A percentile compares a stretch with the other conserved stretches of the same genome.
These are phyloP conservation scores for Schwanniomyces etchellsii DNA, from an alignment of 1,139 yeast species.

Conservation along the genomic window DNA sequence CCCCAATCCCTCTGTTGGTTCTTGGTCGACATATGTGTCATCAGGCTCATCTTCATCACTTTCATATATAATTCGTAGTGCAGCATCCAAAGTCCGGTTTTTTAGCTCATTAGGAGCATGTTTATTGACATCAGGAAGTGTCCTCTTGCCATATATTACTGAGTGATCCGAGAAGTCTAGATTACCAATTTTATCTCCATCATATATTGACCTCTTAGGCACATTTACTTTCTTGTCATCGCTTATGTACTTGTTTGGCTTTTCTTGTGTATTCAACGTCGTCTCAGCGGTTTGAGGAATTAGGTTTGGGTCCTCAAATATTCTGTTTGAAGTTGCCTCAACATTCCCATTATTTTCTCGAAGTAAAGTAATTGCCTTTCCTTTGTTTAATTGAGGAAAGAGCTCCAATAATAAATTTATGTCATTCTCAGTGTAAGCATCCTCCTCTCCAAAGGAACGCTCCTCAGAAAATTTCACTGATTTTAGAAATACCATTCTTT, in stretches of 20 bases:
- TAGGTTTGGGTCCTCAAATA: constrained; percentile 57
- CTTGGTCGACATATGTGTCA: constrained; percentile 79
- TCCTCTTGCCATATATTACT: constrained; percentile 20
- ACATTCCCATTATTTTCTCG: constrained; percentile 44
- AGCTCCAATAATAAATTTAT: constrained; percentile 45
- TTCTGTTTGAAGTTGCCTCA: constrained; percentile 51
- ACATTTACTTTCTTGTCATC: constrained; percentile 3
- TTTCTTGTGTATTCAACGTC: constrained; percentile 8
- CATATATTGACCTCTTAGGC: constrained; percentile 16
- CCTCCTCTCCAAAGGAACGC: constrained; percentile 6
- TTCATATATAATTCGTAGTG: constrained; percentile 60
- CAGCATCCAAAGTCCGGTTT: constrained; percentile 56
- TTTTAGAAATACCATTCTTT: constrained; percentile 38
- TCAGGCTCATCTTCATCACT: constrained; percentile 79
- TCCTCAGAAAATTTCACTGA: constrained; percentile 9
- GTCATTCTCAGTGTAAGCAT: constrained; percentile 23
- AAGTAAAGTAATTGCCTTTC: constrained; percentile 44
- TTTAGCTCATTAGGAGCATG: constrained; percentile 19
- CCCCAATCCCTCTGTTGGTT: constrained; percentile 34
- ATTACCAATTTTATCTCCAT: constrained; percentile 22
- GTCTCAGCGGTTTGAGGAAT: constrained; percentile 17
- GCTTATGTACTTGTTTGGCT: constrained; percentile 7
- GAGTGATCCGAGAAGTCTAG: constrained; percentile 14
- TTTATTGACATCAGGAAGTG: neutral
- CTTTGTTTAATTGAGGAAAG: constrained; percentile 49